Conservation (phyloP, 2,329 filamentous ascomycete species). For the Fusarium sp. region DNA sequence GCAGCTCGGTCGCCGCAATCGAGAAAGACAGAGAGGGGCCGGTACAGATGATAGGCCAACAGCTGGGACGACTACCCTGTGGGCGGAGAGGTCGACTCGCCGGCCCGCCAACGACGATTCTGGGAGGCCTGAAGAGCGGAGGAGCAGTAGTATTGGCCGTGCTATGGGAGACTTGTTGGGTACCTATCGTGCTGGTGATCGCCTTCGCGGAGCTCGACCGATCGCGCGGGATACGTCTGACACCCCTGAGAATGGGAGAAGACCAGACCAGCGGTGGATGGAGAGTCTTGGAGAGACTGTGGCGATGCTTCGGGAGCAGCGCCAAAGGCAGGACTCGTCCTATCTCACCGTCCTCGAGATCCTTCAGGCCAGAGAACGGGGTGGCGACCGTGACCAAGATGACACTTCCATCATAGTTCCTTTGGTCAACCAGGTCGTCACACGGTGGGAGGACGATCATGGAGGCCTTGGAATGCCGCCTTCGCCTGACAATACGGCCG, state of each 20-base stretch:
- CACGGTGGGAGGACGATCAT: constrained; percentile 56
- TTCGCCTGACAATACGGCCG: constrained; percentile 69
- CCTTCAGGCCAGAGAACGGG: constrained; percentile 50
- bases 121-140: constrained; percentile 49
- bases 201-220: constrained; percentile 50
- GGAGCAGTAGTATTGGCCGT: constrained; percentile 52
- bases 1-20: constrained; percentile 63
- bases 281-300: constrained; percentile 52
- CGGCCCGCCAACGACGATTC: constrained; percentile 39
- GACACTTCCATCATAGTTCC: constrained; percentile 53
- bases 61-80: constrained; percentile 15
- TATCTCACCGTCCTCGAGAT: constrained; percentile 54
- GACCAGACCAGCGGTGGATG: constrained; percentile 49
- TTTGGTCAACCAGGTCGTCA: constrained; percentile 53
- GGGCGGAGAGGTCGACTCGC: constrained; percentile 30
- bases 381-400: constrained; percentile 49
- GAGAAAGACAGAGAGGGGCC: constrained; percentile 54
- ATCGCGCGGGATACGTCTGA: constrained; percentile 47
- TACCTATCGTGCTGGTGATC: constrained; percentile 52
- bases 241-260: constrained; percentile 26
- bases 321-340: constrained; percentile 51
- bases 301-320: constrained; percentile 51
- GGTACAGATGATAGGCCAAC: constrained; percentile 29
- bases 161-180: constrained; percentile 54
- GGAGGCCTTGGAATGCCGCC: constrained; percentile 58